Conservation (phyloP, 805 yeast genomes). For the Wickerhamiella kurtzmanii region DNA sequence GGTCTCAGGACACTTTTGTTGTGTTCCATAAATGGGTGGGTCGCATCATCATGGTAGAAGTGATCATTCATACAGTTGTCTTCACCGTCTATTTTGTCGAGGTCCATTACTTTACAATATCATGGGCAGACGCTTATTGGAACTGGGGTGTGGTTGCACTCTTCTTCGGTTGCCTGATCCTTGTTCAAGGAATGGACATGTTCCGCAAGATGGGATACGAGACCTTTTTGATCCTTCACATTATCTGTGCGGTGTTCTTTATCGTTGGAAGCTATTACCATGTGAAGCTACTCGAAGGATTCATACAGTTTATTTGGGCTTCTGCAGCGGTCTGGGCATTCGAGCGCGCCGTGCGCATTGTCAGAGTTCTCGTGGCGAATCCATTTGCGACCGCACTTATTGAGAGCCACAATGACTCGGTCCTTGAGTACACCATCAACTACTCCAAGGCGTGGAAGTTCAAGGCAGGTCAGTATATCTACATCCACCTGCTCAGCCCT, state of each 20-base stretch:
- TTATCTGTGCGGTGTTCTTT: constrained; percentile 33
- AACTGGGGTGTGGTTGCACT: constrained; percentile 18
- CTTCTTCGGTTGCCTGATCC: constrained; percentile 28
- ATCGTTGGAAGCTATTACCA: constrained; percentile 50
- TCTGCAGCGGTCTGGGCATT: constrained; percentile 55
- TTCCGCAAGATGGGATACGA: constrained; percentile 46
- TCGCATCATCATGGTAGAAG: constrained; percentile 16
- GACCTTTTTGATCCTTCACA: constrained; percentile 40
- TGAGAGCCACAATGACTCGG: constrained; percentile 12
- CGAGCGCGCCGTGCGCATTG: constrained; percentile 47
- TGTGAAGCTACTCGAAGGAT: constrained; percentile 5
- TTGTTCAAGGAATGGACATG: constrained; percentile 36
- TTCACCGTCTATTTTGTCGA: constrained; percentile 12
- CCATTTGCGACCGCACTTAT: constrained; percentile 18
- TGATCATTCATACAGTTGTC: constrained; percentile 20
- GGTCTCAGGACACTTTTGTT: constrained; percentile 45
- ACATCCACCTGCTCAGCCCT: constrained; percentile 31
- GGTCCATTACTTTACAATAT: constrained; percentile 5
- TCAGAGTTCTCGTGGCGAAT: constrained; percentile 45
- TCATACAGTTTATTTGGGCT: constrained; percentile 31
- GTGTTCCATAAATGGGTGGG: constrained; percentile 37
- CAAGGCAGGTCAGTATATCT: constrained; percentile 44
- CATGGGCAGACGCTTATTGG: constrained; percentile 14
- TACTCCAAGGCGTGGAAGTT: constrained; percentile 35
- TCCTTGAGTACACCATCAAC: constrained; percentile 15